Percentiles rank a stretch among this genome's conserved stretches.
Evolutionary conservation across 257 asterid genomes (phyloP).

Genomic region (Handroanthus guayacan): DNA sequence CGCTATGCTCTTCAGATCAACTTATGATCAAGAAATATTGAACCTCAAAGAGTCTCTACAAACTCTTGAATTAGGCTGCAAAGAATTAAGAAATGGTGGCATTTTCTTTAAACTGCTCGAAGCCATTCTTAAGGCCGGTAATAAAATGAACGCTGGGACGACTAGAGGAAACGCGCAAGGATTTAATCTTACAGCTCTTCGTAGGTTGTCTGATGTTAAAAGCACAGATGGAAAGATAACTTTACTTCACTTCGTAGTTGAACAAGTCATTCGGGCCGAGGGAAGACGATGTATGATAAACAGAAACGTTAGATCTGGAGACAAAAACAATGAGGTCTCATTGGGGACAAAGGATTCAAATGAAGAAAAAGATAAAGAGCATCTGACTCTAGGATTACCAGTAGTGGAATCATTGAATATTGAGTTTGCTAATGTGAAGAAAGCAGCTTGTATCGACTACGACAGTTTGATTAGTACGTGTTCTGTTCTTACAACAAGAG

Average conservation of each 20-base stretch:
- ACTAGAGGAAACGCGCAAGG: slow-evolving; percentile 86
- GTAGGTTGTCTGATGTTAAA: slow-evolving; percentile 67
- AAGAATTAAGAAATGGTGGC: slow-evolving; percentile 65
- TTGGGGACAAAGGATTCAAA: slow-evolving; percentile 31
- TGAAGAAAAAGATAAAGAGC: slow-evolving; percentile 50
- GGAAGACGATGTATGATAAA: slow-evolving; percentile 55
- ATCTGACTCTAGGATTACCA: slow-evolving; percentile 62
- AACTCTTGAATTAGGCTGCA: slow-evolving; percentile 71
- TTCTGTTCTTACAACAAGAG: slow-evolving; percentile 47
- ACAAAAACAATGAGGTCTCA: slow-evolving; percentile 10
- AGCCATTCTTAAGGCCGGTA: slow-evolving; percentile 91
- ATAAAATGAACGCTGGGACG: slow-evolving; percentile 85
- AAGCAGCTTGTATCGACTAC: slow-evolving; percentile 64
- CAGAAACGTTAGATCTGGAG: slow-evolving; percentile 18
- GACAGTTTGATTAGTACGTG: slow-evolving; percentile 51
- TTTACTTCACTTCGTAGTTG: slow-evolving; percentile 82
- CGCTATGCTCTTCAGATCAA: slow-evolving; percentile 74
- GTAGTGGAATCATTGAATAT: slow-evolving; percentile 47
- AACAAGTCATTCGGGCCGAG: slow-evolving; percentile 75
- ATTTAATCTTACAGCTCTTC: slow-evolving; percentile 67
- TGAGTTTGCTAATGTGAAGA: slow-evolving; percentile 65
- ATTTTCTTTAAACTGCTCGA: slow-evolving; percentile 76
- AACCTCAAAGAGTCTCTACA: slow-evolving; percentile 72
- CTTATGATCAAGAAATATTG: slow-evolving; percentile 71
- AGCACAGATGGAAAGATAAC: slow-evolving; percentile 81